Evolutionary conservation across 2,329 filamentous ascomycete species (phyloP), one percentile per base, ranked within the genome.

Genomic region (Talaromyces marneffei): DNA sequence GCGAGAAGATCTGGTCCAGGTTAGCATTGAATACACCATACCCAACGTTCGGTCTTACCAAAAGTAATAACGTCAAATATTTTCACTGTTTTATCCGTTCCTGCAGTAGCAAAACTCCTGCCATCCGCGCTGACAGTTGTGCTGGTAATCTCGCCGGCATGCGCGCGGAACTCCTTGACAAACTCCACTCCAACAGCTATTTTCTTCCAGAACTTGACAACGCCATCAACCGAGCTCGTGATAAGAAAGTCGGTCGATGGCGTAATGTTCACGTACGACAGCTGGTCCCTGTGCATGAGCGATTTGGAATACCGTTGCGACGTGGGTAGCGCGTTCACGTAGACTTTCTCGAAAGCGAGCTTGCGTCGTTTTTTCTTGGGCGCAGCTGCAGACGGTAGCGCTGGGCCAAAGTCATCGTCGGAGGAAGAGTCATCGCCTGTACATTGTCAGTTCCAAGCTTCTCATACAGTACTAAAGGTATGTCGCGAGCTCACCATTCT

Each of bases 121-220:
- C 94, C 94, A 75, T 99, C 94, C 42, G 87, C 84, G 76, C 93
- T 97, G 65, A 90, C 88, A 39, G 87, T 94, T 48, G 94, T 90
- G 29, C 88, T 89, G 63, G 82, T 86, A 71, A 97, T 91, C 71
- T 95, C 91, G 57, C 91, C 90, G 61, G 84, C 82, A 76, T 99
- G 95, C 7, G 94, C 92, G 71, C 87, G 88, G 79, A 96, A 99
- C 77, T 99, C 92, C 78, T 99, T 99, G 58, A 97, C 93, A 71
- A 99, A 99, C 77, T 99, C 95, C 62, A 99, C 90, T 0, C 91
- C 91, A 35, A 90, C 87, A 1, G 86, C 87, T 65, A 90, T 85
- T 79, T 99, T 99, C 79, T 99, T 99, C 94, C 94, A 99, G 75
- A 99, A 99, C 76, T 99, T 99, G 68, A 97, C 93, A 0, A 93